Evolutionary conservation across 2,329 filamentous ascomycete genomes (phyloP).

Genomic region (Alternaria sp.): DNA sequence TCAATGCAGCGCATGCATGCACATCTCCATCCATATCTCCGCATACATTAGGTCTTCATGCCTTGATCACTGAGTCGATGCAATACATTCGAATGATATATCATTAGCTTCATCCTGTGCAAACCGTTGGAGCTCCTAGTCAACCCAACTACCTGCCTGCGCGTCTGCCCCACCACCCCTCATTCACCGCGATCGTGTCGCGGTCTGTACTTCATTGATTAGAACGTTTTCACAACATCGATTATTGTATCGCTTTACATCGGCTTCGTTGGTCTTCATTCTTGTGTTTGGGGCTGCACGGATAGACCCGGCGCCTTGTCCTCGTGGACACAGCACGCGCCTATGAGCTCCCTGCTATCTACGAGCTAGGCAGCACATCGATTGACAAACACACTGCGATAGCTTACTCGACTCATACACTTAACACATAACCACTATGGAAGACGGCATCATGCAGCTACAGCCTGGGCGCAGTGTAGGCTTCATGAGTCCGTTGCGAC

Average conservation of each 20-base stretch:
- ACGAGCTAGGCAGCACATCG: constrained; percentile 15
- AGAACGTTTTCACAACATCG: not conserved
- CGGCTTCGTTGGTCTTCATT: not conserved
- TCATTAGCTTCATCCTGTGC: not conserved
- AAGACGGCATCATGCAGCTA: constrained; percentile 40
- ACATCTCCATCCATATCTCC: not conserved
- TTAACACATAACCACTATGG: constrained; percentile 27
- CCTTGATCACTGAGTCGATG: not conserved
- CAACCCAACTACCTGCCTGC: not conserved
- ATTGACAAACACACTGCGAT: constrained; percentile 4
- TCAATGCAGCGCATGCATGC: constrained; percentile 8
- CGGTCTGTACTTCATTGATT: not conserved
- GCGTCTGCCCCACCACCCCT: constrained; percentile 22
- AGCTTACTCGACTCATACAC: not conserved
- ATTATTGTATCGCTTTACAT: not conserved
- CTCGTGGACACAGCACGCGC: constrained; percentile 36
- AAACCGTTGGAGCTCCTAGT: not conserved
- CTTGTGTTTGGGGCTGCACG: not conserved
- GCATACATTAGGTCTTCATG: not conserved
- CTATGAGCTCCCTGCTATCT: constrained; percentile 12
- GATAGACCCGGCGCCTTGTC: constrained; percentile 8
- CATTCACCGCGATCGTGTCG: constrained; percentile 4
- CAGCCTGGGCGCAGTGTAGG: constrained; percentile 43
- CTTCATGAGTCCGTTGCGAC: constrained; percentile 46
- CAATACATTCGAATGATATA: not conserved